Evolutionary conservation across 768 basidiomycete genomes (phyloP), one percentile per base, ranked within the genome.

Genomic region (Tulasnella sp.): DNA sequence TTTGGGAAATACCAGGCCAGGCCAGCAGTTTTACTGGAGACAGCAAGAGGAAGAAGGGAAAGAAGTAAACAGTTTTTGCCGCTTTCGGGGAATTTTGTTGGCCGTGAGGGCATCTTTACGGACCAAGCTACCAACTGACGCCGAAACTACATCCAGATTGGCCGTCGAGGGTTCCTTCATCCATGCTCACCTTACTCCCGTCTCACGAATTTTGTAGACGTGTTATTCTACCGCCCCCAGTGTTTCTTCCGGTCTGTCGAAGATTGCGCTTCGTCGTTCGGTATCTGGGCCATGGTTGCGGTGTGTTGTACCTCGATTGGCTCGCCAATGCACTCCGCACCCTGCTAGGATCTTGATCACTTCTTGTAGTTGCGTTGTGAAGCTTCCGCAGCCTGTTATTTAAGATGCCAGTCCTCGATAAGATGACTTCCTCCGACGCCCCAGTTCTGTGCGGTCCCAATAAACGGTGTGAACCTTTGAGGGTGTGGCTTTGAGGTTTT

Each of bases 1-100:
- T 75, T 20, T 55, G 74, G 74, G n/a, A 75, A 75, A 61, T 75
- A 55, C 26, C 32, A 71, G 23, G 29, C 70, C 26, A 51, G 48
- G n/a, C n/a, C 42, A 51, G 35, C 35, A 5, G n/a, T n/a, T 35
- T 51, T 32, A 51, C 35, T 9, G 51, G 20, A 48, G 74, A 57
- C 26, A 48, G 37, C 26, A 57, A 75, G 48, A 75, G 51, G 26
- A 61, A 75, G 51, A 75, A 57, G 32, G 70, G 29, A 42, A 71
- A 71, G 70, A 37, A 71, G 55, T 6, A 71, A 71, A 2, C 9
- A 32, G 7, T 11, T 9, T 16, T 37, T 37, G 23, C 13, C 2
- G 70, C 1, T 42, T 20, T 35, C 35, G 2, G 3, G 2, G 29
- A 26, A 40, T 16, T 37, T 37, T 71, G 70, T 37, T 71, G 1